Conservation (phyloP, 2,329 filamentous ascomycete species). For the Leptoxyphium fumago region DNA sequence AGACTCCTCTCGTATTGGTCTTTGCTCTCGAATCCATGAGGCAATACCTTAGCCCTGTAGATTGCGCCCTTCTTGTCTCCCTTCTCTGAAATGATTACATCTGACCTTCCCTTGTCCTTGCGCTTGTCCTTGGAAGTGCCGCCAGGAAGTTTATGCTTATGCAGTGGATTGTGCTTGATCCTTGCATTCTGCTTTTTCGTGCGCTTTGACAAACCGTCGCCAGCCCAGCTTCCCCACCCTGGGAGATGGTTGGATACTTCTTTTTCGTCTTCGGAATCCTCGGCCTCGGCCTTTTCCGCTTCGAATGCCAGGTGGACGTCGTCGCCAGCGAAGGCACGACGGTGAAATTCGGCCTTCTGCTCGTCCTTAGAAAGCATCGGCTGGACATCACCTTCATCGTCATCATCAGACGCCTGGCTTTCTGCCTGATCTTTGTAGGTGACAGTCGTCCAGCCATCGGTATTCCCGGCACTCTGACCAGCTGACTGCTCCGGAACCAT, state of each 20-base stretch:
- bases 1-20: slow-evolving; percentile 85
- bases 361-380: slow-evolving; percentile 14
- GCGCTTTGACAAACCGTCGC: slow-evolving; percentile 61
- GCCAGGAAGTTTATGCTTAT: slow-evolving; percentile 42
- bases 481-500: slow-evolving; percentile 4
- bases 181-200: slow-evolving; percentile 47
- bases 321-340: slow-evolving; percentile 71
- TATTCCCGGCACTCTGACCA: slow-evolving; percentile 14
- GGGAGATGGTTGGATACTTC: slow-evolving; percentile 71
- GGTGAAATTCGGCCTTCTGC: slow-evolving; percentile 55
- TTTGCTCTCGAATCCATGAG: slow-evolving; percentile 75
- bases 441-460: slow-evolving; percentile 31
- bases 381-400: slow-evolving; percentile 9
- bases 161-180: slow-evolving; percentile 37
- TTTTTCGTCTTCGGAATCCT: slow-evolving; percentile 68
- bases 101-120: slow-evolving; percentile 53
- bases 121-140: slow-evolving; percentile 64
- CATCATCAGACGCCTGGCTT: slow-evolving; percentile 12
- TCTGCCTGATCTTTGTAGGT: slow-evolving; percentile 20
- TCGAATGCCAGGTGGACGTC: slow-evolving; percentile 72
- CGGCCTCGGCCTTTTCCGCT: slow-evolving; percentile 58
- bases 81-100: slow-evolving; percentile 89
- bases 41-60: slow-evolving; percentile 71
- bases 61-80: slow-evolving; percentile 78
- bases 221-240: slow-evolving; percentile 88